Percentiles rank a stretch among this genome's conserved stretches.
Evolutionary conservation across 148 eudicot genomes (phyloP).

Genomic region (Amaranthus cruentus): DNA sequence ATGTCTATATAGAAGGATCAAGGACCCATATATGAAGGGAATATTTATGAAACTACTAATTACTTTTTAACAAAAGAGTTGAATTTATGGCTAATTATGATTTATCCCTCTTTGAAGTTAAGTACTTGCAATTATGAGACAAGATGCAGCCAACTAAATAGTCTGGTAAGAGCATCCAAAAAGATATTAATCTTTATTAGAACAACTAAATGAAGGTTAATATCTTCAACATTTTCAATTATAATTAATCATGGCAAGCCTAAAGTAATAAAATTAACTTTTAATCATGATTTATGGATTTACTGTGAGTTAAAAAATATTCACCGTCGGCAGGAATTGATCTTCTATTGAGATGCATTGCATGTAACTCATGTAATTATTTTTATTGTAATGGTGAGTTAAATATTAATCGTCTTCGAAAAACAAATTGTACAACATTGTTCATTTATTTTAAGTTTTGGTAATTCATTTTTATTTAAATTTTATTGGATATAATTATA

Average conservation of each 20-base stretch:
- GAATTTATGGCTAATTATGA: conserved; percentile 5
- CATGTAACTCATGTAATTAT: no score
- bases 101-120: conserved; percentile 14
- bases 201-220: conserved; percentile 1
- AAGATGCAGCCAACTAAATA: conserved; percentile 19
- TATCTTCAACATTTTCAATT: not conserved
- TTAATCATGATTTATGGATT: not conserved
- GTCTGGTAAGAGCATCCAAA: not conserved
- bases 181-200: not conserved
- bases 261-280: not conserved
- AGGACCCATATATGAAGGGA: not conserved
- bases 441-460: no score
- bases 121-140: conserved; percentile 15
- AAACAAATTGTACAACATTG: not conserved
- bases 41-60: not conserved
- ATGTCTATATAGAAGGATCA: not conserved
- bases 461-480: no score
- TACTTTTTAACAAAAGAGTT: conserved; percentile 4
- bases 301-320: not conserved
- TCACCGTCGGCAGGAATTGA: not conserved
- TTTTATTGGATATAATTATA: no score
- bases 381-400: not conserved
- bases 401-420: not conserved
- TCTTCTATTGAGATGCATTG: no score
- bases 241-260: conserved; percentile 11